Conservation (phyloP, 2,329 filamentous ascomycete genomes). For the Thermochaetoides dissita region DNA sequence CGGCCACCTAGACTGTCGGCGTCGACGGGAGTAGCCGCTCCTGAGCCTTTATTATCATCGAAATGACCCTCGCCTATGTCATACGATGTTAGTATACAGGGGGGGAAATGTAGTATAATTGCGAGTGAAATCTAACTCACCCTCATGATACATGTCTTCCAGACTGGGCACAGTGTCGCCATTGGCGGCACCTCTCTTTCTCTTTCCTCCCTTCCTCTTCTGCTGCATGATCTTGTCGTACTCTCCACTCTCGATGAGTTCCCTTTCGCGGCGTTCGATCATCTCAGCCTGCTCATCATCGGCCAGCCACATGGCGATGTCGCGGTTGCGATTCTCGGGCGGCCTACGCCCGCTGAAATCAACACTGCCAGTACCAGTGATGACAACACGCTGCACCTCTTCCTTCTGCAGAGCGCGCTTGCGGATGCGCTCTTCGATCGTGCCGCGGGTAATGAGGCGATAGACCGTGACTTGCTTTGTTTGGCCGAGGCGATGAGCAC, state of each 20-base stretch:
- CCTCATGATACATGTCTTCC: conserved; percentile 98
- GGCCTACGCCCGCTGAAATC: conserved; percentile 89
- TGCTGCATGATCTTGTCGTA: conserved; percentile 36
- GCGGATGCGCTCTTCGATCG: conserved; percentile 94
- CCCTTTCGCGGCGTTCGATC: conserved; percentile 84
- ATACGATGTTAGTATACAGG: background rate
- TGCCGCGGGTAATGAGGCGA: conserved; percentile 88
- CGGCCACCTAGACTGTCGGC: conserved; percentile 14
- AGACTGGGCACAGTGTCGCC: conserved; percentile 41
- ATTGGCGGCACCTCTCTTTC: conserved; percentile 28
- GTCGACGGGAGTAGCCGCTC: conserved; percentile 59
- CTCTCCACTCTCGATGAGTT: conserved; percentile 62
- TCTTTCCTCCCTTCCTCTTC: conserved; percentile 42
- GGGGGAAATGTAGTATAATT: background rate
- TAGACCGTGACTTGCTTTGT: conserved; percentile 95
- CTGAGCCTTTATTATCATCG: conserved; percentile 78
- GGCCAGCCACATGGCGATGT: conserved; percentile 97
- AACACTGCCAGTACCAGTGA: conserved; percentile 77
- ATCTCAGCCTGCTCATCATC: conserved; percentile 92
- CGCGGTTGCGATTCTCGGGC: conserved; percentile 85
- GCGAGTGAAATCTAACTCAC: conserved; percentile 40
- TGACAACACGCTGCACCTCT: conserved; percentile 94
- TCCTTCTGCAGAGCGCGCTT: conserved; percentile 96
- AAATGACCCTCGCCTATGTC: conserved; percentile 81
- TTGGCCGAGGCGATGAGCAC: conserved; percentile 92